Evolutionary conservation across 2,329 filamentous ascomycete genomes (phyloP).

Genomic region (Purpureocillium takamizusanense): DNA sequence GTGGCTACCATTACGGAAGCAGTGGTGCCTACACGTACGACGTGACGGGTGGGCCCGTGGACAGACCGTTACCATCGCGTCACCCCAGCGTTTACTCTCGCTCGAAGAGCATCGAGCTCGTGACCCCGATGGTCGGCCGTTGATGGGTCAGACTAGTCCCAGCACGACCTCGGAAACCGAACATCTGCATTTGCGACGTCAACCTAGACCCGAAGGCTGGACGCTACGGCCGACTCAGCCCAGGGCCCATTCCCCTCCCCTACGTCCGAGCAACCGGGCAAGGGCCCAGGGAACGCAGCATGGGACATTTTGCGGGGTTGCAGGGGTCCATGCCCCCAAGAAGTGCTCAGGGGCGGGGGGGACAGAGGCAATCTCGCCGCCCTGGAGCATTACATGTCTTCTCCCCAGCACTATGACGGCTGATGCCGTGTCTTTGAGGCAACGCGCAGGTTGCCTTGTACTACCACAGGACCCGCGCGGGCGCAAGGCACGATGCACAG

Average conservation of each 20-base stretch:
- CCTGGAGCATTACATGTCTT: not conserved
- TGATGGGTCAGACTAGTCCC: constrained; percentile 15
- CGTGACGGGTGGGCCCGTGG: constrained; percentile 25
- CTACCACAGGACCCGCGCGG: not conserved
- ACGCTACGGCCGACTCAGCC: no score
- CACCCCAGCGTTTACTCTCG: constrained; percentile 45
- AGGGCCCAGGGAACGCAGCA: not conserved
- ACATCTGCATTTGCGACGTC: not conserved
- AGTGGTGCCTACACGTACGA: constrained; percentile 30
- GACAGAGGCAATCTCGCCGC: not conserved
- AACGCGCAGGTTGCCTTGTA: no score
- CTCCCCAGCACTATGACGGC: not conserved
- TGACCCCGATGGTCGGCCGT: constrained; percentile 48
- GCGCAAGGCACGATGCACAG: not conserved
- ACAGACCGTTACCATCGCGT: constrained; percentile 48
- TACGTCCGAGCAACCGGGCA: not conserved
- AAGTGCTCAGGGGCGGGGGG: not conserved
- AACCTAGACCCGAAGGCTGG: no score
- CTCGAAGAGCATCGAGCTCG: constrained; percentile 54
- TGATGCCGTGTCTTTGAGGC: not conserved
- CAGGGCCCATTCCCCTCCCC: not conserved
- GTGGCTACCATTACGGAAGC: constrained; percentile 24
- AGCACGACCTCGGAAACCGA: no score
- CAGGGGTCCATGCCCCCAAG: constrained; percentile 2
- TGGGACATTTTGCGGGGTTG: constrained; percentile 6